phyloP scores from a whole-genome alignment of 306 rosid species.

The Arachis hypogaea region DNA sequence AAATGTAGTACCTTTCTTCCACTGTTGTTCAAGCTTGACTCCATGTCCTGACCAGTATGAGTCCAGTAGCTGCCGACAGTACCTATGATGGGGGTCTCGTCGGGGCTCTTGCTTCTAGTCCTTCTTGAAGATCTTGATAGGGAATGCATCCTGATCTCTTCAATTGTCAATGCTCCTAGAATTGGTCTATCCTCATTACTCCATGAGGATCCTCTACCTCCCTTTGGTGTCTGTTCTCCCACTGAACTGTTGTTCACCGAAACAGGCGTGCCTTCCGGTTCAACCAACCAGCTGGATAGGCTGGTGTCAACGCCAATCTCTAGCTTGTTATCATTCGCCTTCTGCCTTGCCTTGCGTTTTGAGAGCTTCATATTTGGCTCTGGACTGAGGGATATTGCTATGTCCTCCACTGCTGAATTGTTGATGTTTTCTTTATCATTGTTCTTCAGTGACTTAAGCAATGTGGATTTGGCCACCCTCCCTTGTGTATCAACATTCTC shows the following conservation, averaged over 20 bases:
- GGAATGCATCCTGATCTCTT: slow-evolving; percentile 54
- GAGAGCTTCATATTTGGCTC: slow-evolving; percentile 50
- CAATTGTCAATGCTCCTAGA: slow-evolving; percentile 62
- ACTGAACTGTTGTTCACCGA: slow-evolving; percentile 42
- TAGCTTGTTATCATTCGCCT: slow-evolving; percentile 21
- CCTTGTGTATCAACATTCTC: slow-evolving; percentile 53
- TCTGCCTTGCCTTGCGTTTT: slow-evolving; percentile 32
- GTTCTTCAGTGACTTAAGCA: slow-evolving; percentile 17
- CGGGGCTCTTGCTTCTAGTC: slow-evolving; percentile 52
- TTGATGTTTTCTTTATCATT: slow-evolving; percentile 66
- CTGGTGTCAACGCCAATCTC: slow-evolving; percentile 67
- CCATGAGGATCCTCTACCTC: slow-evolving; percentile 38
- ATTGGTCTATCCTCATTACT: slow-evolving; percentile 59
- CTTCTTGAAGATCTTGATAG: slow-evolving; percentile 44
- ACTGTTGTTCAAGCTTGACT: slow-evolving; percentile 42
- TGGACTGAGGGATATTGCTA: slow-evolving; percentile 29
- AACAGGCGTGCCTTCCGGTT: slow-evolving; percentile 52
- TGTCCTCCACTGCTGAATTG: slow-evolving; percentile 27
- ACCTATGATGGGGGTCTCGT: slow-evolving; percentile 61
- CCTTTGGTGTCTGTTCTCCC: slow-evolving; percentile 44
- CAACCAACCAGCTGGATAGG: slow-evolving; percentile 87
- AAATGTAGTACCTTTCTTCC: slow-evolving; percentile 36
- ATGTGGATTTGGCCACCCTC: slow-evolving; percentile 47
- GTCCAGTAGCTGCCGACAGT: slow-evolving; percentile 87
- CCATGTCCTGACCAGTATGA: slow-evolving; percentile 53